A percentile compares a stretch with the other conserved stretches of the same genome.
Conservation (phyloP, 2,329 filamentous ascomycete genomes). For the Diaporthe citrichinensis region DNA sequence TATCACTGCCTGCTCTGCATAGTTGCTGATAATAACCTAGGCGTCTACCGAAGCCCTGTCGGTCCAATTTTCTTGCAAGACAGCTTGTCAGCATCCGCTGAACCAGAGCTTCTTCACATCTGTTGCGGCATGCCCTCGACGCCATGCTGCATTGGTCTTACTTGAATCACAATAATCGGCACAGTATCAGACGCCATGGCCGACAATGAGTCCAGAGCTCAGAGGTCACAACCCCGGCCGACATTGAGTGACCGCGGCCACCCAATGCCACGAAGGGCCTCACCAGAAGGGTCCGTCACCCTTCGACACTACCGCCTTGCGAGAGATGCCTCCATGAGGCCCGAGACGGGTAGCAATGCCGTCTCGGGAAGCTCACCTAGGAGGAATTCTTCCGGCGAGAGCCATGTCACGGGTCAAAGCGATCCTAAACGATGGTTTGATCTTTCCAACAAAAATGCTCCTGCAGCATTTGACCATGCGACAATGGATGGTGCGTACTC, state of each 20-base stretch:
- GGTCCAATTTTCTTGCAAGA: background rate
- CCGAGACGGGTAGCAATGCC: constrained; percentile 38
- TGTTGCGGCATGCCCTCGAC: constrained; percentile 35
- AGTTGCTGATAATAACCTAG: background rate
- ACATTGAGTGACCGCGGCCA: constrained; percentile 50
- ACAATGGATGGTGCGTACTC: constrained; percentile 62
- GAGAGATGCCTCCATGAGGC: constrained; percentile 55
- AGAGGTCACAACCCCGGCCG: constrained; percentile 46
- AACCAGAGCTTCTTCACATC: background rate
- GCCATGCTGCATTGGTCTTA: constrained; percentile 39
- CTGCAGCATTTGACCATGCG: constrained; percentile 56
- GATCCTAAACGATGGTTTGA: constrained; percentile 70
- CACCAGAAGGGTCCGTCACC: constrained; percentile 63
- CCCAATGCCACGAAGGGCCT: constrained; percentile 59
- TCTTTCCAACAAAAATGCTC: constrained; percentile 65
- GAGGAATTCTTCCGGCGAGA: constrained; percentile 64
- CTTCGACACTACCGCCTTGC: constrained; percentile 61
- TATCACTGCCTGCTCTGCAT: background rate
- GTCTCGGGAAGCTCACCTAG: constrained; percentile 45
- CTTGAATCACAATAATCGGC: constrained; percentile 4
- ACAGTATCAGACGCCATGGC: constrained; percentile 48
- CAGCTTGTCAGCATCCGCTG: background rate
- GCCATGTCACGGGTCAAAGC: constrained; percentile 62
- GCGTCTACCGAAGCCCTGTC: background rate
- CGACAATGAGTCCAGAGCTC: constrained; percentile 45